Evolutionary conservation across 1,284 basidiomycete species (phyloP).

Genomic region (Gomphus sp.): DNA sequence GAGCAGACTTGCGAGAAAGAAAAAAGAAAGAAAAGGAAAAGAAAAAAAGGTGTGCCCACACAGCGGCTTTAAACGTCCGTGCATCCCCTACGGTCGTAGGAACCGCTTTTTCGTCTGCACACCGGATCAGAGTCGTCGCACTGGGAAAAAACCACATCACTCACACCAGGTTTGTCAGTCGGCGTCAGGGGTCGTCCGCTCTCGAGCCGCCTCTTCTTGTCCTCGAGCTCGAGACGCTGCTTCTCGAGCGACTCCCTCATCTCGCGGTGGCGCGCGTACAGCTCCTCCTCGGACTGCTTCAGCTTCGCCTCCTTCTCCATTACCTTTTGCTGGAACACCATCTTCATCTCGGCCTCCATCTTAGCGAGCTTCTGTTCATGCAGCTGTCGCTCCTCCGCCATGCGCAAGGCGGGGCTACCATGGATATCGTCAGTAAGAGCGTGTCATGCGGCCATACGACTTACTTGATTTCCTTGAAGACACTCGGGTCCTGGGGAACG

Average conservation of each 20-base stretch:
- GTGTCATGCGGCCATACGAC: constrained; percentile 23
- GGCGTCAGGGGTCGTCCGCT: constrained; percentile 90
- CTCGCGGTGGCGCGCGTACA: constrained; percentile 94
- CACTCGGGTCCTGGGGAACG: constrained; percentile 89
- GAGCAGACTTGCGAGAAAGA: background rate
- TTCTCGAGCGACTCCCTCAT: constrained; percentile 99
- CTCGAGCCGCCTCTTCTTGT: constrained; percentile 97
- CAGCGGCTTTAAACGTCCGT: background rate
- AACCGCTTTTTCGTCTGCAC: constrained; percentile 69
- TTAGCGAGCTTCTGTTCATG: constrained; percentile 95
- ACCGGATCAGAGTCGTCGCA: constrained; percentile 12
- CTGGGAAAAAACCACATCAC: constrained; percentile 17
- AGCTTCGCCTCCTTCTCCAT: constrained; percentile 97
- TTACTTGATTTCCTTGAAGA: constrained; percentile 98
- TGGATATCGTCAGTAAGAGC: constrained; percentile 11
- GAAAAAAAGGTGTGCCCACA: background rate
- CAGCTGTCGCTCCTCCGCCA: constrained; percentile 89
- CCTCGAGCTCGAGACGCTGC: constrained; percentile 90
- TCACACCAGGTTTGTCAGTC: constrained; percentile 71
- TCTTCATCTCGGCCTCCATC: constrained; percentile 99
- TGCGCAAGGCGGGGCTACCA: constrained; percentile 80
- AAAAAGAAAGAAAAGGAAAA: background rate
- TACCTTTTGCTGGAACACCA: constrained; percentile 99
- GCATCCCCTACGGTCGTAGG: constrained; percentile 47
- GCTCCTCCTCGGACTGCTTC: constrained; percentile 96